phyloP scores from a whole-genome alignment of 148 eudicot genomes.

The Nepenthes gracilis region DNA sequence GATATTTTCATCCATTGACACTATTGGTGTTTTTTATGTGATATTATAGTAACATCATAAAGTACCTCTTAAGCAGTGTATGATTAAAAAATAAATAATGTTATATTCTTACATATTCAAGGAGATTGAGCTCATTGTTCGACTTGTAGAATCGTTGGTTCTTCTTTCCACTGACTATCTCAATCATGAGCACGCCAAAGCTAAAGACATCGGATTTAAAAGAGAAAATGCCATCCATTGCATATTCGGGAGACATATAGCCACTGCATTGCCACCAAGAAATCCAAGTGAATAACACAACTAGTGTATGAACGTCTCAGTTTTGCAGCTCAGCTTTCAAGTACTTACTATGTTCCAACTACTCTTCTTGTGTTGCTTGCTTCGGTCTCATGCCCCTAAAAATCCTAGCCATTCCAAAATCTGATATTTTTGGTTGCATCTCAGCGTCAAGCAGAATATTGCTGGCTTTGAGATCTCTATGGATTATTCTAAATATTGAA shows the following conservation, averaged over 20 bases:
- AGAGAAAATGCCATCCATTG: conserved; percentile 47
- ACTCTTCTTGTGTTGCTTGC: conserved; percentile 5
- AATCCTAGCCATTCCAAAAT: conserved; percentile 11
- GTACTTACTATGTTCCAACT: conserved; percentile 14
- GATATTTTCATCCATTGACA: too few relatives aligned
- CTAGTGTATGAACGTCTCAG: too few relatives aligned
- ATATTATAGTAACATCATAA: too few relatives aligned
- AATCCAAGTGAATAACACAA: too few relatives aligned
- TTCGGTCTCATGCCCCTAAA: conserved; percentile 9
- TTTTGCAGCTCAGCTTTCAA: not conserved
- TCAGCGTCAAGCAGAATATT: conserved; percentile 5
- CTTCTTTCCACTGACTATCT: conserved; percentile 34
- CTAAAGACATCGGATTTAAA: conserved; percentile 44
- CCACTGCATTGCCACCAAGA: conserved; percentile 21
- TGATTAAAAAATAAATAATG: not conserved
- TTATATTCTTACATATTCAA: conserved; percentile 35
- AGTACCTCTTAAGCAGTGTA: too few relatives aligned
- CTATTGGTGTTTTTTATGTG: too few relatives aligned
- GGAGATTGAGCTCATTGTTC: conserved; percentile 28
- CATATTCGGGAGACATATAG: conserved; percentile 48
- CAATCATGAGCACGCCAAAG: conserved; percentile 37
- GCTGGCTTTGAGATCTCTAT: conserved; percentile 12
- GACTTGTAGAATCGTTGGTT: conserved; percentile 29
- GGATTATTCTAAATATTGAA: conserved; percentile 9
- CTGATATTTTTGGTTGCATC: conserved; percentile 11